Base-by-base conservation (phyloP, 2,329 filamentous ascomycete genomes). In the Xylariales sp. region DNA sequence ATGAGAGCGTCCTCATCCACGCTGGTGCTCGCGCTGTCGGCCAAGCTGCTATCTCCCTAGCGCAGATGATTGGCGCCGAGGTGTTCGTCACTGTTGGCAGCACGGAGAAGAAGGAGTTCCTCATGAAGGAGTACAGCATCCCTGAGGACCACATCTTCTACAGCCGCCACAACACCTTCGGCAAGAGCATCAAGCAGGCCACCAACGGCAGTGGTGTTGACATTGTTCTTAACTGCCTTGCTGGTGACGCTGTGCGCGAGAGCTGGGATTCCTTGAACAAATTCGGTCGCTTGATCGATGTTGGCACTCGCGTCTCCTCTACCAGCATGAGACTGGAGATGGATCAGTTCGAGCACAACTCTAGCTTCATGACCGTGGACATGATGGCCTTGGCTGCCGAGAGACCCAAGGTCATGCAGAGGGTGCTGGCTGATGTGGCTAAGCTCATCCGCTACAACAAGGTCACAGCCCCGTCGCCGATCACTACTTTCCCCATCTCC, bases 301-400 rank as follows among this genome's bases (percentile, higher is more conserved):
- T 59, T 38, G 47, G 54, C 8, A 46, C 48, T 12, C 50, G 44
- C 6, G 51, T 56, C 28, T 35, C 45, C 17, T 44, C 41, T 38
- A 45, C 47, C 8, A 52, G 43, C 37, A 62, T 57, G 2, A 55
- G 63, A 2, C 52, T 78, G 0, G 68, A 74, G 29, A 69, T 76
- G 62, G 49, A 59, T n/a, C 63, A 65, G n/a, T 66, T 71, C 32
- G 65, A 69, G 25, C 60, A 56, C 44, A 73, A 72, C 43, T 61
- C 62, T 16, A 67, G 63, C 29, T 71, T 70, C 45, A 59, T 63
- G 42, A 65, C 68, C 0, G 60, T 73, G 1, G 68, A 74, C 40
- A 52, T 72, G 33, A 62, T 69, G 25, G 54, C 63, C 1, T 48
- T 76, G 4, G 59, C 65, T 13, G 43, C 48, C n/a, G 52, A 58